phyloP scores from a whole-genome alignment of 164 flowering plant species.

The Chloranthus sessilifolius region DNA sequence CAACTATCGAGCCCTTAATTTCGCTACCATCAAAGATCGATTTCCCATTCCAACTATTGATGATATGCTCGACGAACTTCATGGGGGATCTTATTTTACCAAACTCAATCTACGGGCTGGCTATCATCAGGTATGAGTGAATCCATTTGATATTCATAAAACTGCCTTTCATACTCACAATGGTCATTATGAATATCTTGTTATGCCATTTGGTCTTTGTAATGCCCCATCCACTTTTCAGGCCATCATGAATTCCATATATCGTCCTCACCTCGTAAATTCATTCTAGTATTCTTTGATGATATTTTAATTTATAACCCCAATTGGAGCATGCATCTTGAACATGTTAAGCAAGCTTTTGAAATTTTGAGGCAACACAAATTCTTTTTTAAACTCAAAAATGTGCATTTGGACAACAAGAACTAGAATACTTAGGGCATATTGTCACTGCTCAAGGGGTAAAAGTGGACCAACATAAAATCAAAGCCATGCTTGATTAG shows the following conservation, averaged over 20 bases:
- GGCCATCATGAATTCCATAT: not conserved
- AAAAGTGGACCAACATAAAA: not conserved
- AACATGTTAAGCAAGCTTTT: not conserved
- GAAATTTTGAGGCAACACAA: not conserved
- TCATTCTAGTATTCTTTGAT: not conserved
- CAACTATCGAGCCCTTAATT: not conserved
- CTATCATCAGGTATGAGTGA: not conserved
- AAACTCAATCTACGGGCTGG: not conserved
- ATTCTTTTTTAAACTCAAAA: not conserved
- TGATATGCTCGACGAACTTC: not conserved
- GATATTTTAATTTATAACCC: not conserved
- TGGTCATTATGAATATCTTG: constrained; percentile 4
- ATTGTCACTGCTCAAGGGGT: not conserved
- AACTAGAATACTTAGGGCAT: not conserved
- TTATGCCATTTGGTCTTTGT: constrained; percentile 4
- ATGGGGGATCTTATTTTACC: not conserved
- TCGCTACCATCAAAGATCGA: not conserved
- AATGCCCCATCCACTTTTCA: constrained; percentile 1
- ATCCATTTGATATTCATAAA: not conserved
- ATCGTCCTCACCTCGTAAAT: not conserved
- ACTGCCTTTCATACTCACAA: not conserved
- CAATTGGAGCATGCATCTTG: not conserved
- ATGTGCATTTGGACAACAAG: not conserved
- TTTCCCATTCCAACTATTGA: constrained; percentile 1
- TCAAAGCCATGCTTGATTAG: constrained; percentile 1